phyloP scores from a whole-genome alignment of 2,329 filamentous ascomycete genomes.

The Sclerotinia spermophila region DNA sequence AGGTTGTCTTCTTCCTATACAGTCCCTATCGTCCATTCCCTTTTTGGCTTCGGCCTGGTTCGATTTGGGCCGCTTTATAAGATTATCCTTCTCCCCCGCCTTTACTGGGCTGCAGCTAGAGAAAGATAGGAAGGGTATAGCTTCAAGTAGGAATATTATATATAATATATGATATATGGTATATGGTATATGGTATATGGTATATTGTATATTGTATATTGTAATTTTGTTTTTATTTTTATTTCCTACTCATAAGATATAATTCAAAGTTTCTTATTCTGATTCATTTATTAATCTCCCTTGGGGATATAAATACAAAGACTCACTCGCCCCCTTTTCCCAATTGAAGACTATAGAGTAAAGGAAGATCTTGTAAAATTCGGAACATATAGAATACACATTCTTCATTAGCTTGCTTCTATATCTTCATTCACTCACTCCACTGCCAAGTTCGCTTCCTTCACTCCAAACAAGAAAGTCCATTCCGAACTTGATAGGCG shows the following conservation, averaged over 20 bases:
- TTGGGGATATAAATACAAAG: neutral
- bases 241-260: too few species aligned
- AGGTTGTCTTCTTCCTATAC: neutral
- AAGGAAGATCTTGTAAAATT: neutral
- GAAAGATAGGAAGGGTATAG: neutral
- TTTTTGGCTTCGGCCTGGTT: neutral
- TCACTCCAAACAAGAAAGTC: neutral
- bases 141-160: neutral
- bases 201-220: too few species aligned
- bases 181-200: too few species aligned
- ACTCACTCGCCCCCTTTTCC: neutral
- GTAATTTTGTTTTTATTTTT: neutral
- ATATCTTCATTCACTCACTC: neutral
- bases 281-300: neutral
- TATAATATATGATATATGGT: too few species aligned
- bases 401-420: neutral
- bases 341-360: neutral
- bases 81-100: neutral
- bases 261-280: neutral
- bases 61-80: conserved; percentile 11
- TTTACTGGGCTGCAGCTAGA: conserved; percentile 1
- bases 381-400: neutral
- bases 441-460: neutral
- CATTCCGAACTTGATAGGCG: neutral
- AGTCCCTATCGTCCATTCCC: neutral